These are phyloP conservation scores for Roridomyces roridus DNA, from an alignment of 768 basidiomycete genomes.

Conservation along the genomic window DNA sequence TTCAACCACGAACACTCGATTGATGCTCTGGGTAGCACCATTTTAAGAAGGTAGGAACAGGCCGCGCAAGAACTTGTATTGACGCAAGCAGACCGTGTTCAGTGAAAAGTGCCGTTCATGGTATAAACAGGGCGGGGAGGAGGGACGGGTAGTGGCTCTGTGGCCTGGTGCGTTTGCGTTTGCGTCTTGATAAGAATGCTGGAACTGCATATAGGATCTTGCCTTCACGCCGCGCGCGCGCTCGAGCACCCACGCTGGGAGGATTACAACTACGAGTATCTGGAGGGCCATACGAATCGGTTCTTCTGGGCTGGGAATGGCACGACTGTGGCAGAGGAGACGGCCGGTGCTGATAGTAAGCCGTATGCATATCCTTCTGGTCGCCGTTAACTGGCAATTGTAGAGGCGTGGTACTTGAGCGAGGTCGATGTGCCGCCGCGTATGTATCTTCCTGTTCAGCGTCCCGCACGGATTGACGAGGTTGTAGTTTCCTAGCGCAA, in stretches of 20 bases:
- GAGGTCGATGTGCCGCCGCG: slow-evolving; percentile 54
- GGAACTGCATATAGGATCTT: slow-evolving; percentile 46
- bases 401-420: slow-evolving; percentile 55
- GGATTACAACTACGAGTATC: slow-evolving; percentile 59
- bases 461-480: too few species aligned
- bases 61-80: slow-evolving; percentile 2
- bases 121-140: slow-evolving; percentile 67
- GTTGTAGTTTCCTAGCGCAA: too few species aligned
- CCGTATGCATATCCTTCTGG: slow-evolving; percentile 1
- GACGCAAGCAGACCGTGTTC: slow-evolving; percentile 55
- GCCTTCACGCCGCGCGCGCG: slow-evolving; percentile 54
- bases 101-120: slow-evolving; percentile 64
- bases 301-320: slow-evolving; percentile 70
- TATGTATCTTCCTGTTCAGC: slow-evolving; percentile 23
- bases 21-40: slow-evolving; percentile 9
- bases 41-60: slow-evolving; percentile 50
- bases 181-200: neutral
- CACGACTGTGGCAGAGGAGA: slow-evolving; percentile 58
- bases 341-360: slow-evolving; percentile 42
- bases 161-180: slow-evolving; percentile 56
- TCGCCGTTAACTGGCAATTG: neutral
- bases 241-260: slow-evolving; percentile 68
- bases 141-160: slow-evolving; percentile 61
- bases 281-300: slow-evolving; percentile 51
- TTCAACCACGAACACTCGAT: neutral